Base-by-base conservation (phyloP, 495 filamentous ascomycete genomes). In the Penicillium salamii region DNA sequence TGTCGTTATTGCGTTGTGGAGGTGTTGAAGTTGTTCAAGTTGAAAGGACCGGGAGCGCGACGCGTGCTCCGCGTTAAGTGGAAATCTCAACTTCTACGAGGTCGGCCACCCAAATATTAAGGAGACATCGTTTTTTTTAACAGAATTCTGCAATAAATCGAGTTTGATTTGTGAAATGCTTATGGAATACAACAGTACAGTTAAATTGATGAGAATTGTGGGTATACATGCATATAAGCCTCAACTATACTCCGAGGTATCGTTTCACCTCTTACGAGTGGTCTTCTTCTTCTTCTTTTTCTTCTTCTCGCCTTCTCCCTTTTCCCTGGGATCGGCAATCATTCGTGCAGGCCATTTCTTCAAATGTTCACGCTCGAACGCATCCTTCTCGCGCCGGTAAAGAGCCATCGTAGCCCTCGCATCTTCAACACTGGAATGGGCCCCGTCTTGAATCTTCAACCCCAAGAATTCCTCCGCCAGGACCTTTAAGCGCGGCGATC, bases 371-470 rank as follows among this genome's bases (percentile, higher is more conserved):
- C 78, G 66, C 59, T 98, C 93, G 61, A 97, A 96, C 11, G 77
- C 84, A 34, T 80, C 76, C 69, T 95, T 97, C 53, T 87, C 82
- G 40, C 80, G 77, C 52, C 87, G 74, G 59, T 95, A 97, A 37
- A 97, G 68, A 37, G 88, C 71, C 90, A 98, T 96, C 5, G 89
- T 83, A 20, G 87, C 90, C 57, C 89, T 70, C 2, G 93, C 92
- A 77, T 98, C 93, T 71, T 96, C 91, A 37, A 96, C 78, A 68
- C 79, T 87, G 50, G 65, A 84, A 72, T 89, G 86, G 41, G 78
- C 75, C 8, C 90, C 90, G 3, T 64, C 72, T 61, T 97, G 91
- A 39, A 97, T 95, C 45, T 90, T 88, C 18, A 95, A 65, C 0
- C 89, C 90, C 18, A 97, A 65, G 20, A 95, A 70, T 65, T 92